Evolutionary conservation across 202 grass and related monocot species (phyloP).

Genomic region (Eragrostis tef): DNA sequence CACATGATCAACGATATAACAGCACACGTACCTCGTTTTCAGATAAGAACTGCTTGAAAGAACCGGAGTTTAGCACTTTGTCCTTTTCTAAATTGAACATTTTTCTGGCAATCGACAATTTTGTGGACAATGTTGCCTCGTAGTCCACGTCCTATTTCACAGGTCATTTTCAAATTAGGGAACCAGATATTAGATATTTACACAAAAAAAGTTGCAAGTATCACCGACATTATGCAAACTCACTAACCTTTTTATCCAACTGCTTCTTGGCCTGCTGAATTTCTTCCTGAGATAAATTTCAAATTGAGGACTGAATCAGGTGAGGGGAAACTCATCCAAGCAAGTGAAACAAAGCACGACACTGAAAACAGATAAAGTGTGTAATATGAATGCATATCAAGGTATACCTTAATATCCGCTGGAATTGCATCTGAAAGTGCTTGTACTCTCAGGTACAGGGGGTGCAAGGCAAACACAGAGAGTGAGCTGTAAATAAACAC

Average conservation of each 20-base stretch:
- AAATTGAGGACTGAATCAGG: constrained; percentile 25
- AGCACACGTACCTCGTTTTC: constrained; percentile 79
- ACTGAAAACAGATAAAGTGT: constrained; percentile 2
- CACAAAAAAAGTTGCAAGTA: constrained; percentile 18
- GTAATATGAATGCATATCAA: constrained; percentile 38
- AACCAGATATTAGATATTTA: constrained; percentile 24
- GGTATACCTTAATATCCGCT: constrained; percentile 69
- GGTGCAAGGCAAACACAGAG: constrained; percentile 95
- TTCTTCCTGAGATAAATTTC: constrained; percentile 63
- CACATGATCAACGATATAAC: constrained; percentile 31
- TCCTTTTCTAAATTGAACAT: constrained; percentile 91
- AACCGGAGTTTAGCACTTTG: constrained; percentile 75
- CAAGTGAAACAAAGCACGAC: constrained; percentile 34
- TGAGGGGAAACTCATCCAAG: constrained; percentile 15
- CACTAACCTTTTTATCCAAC: constrained; percentile 81
- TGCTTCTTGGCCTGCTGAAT: constrained; percentile 68
- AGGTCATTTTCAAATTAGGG: constrained; percentile 22
- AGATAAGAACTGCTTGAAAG: constrained; percentile 89
- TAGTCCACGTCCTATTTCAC: constrained; percentile 89
- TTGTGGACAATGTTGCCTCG: constrained; percentile 75
- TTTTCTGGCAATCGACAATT: constrained; percentile 86
- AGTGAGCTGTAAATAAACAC: constrained; percentile 75
- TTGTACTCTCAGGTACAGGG: constrained; percentile 93
- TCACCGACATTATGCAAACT: constrained; percentile 11
- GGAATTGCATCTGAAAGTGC: constrained; percentile 86